A percentile compares a stretch with the other conserved stretches of the same genome.
Conservation (phyloP, 768 basidiomycete genomes). For the Xanthoconium stramineum region DNA sequence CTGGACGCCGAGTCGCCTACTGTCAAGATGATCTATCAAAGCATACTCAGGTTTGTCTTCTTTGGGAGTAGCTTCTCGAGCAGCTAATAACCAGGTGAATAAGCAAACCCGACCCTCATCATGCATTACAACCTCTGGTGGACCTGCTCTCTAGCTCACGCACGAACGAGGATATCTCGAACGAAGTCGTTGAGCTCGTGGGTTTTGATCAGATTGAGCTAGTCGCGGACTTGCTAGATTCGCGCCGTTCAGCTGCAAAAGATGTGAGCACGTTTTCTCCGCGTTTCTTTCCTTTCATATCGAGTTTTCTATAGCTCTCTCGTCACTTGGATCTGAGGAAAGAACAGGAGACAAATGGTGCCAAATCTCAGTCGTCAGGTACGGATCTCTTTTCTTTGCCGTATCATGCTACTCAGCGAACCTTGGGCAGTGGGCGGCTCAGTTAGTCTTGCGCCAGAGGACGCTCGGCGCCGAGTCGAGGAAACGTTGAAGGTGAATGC, state of each 20-base stretch:
- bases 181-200: slow-evolving; percentile 71
- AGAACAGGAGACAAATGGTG: not conserved
- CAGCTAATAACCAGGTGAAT: slow-evolving; percentile 2
- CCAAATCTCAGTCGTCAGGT: slow-evolving; percentile 7
- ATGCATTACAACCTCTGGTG: slow-evolving; percentile 21
- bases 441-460: slow-evolving; percentile 39
- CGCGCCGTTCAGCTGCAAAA: slow-evolving; percentile 46
- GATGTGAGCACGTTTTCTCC: slow-evolving; percentile 40
- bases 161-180: slow-evolving; percentile 70
- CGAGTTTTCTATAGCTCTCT: slow-evolving; percentile 15
- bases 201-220: slow-evolving; percentile 85
- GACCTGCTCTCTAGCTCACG: slow-evolving; percentile 46
- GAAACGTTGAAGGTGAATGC: slow-evolving; percentile 58
- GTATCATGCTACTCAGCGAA: not conserved
- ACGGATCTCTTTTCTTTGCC: not conserved
- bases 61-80: not conserved
- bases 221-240: slow-evolving; percentile 63
- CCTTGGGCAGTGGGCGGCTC: not conserved
- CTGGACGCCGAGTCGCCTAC: not conserved
- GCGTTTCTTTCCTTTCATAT: not conserved
- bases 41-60: slow-evolving; percentile 15
- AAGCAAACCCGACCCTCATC: slow-evolving; percentile 13
- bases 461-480: slow-evolving; percentile 62
- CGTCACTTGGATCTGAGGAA: not conserved
- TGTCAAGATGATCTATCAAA: slow-evolving; percentile 8